Evolutionary conservation across 257 asterid species (phyloP), one percentile per base, ranked within the genome.

Genomic region (Plantago elongata): DNA sequence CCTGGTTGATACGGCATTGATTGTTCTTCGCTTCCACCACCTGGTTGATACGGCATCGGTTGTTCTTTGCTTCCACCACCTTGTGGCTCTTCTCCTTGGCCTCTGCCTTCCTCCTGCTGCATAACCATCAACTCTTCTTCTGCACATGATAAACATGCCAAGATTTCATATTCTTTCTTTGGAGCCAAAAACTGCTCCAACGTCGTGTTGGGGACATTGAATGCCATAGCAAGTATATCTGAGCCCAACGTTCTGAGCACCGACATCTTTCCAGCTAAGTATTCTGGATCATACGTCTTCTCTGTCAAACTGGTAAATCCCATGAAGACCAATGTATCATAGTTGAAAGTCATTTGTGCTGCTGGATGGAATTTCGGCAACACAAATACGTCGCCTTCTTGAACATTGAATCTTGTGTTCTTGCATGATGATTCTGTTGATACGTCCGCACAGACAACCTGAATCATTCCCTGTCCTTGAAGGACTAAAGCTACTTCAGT

Each of bases 291-390:
- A 54, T 84, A 34, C 40, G 2, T 83, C 50, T 18, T 70, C 83
- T 55, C 75, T 0, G 75, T 57, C 0, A 87, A 73, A 4, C 80
- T 74, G 47, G 85, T 78, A 40, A 84, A 88, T 2, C 98, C 95
- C 83, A 80, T 46, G 70, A 88, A 88, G 13, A 83, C 95, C 0
- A 91, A 79, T 0, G 89, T 76, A 0, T 72, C 88, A 9, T 88
- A 81, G 79, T 81, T 79, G 74, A 91, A 91, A 9, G 95, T 80
- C 83, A 88, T 82, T 62, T 91, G 96, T 4, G 95, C 88, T 93
- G 86, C 83, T 3, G 95, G 90, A 60, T 79, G 84, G 69, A 79
- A 88, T 72, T 81, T 74, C 1, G 95, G 93, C 48, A 88, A 85
- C 0, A 47, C 85, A 57, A 91, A 91, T 11, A 81, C 75, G 34